A percentile compares a stretch with the other conserved stretches of the same genome.
These are phyloP conservation scores for Alternaria conjuncta DNA, from an alignment of 2,329 filamentous ascomycete genomes.

Conservation along the genomic window DNA sequence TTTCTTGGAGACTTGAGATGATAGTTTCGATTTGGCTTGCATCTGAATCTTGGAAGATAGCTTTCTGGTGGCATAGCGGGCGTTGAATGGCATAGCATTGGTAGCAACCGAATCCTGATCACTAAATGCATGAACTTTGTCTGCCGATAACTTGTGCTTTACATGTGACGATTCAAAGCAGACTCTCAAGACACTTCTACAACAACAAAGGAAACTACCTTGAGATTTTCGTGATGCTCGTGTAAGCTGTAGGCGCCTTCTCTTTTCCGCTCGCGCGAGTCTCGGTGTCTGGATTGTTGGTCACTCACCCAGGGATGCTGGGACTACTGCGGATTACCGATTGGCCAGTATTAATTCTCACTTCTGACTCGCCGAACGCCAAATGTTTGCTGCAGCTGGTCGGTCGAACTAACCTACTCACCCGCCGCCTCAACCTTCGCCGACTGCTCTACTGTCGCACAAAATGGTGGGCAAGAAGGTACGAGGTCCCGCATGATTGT, in stretches of 20 bases:
- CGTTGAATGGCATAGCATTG: constrained; percentile 7
- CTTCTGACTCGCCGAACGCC: constrained; percentile 34
- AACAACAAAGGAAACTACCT: neutral
- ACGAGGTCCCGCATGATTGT: neutral
- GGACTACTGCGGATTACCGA: constrained; percentile 34
- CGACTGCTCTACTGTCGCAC: constrained; percentile 17
- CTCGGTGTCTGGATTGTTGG: constrained; percentile 2
- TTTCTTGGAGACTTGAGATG: constrained; percentile 4
- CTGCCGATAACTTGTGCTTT: neutral
- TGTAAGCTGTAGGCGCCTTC: neutral
- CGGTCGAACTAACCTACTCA: constrained; percentile 15
- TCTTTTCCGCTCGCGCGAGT: neutral
- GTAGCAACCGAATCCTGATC: neutral
- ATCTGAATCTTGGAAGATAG: constrained; percentile 6
- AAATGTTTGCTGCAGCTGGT: constrained; percentile 35
- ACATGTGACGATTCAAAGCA: neutral
- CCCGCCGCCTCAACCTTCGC: constrained; percentile 16
- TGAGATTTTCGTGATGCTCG: neutral
- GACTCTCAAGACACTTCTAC: neutral
- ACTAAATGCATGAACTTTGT: too few species aligned
- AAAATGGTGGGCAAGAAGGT: constrained; percentile 45
- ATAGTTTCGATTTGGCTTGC: neutral
- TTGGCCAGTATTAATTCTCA: constrained; percentile 26
- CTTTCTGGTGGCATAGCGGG: constrained; percentile 20
- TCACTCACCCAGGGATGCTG: constrained; percentile 24